Percentiles rank a stretch among this genome's conserved stretches.
phyloP scores from a whole-genome alignment of 176 grass and related monocot species.

The Echinochloa phyllopogon region DNA sequence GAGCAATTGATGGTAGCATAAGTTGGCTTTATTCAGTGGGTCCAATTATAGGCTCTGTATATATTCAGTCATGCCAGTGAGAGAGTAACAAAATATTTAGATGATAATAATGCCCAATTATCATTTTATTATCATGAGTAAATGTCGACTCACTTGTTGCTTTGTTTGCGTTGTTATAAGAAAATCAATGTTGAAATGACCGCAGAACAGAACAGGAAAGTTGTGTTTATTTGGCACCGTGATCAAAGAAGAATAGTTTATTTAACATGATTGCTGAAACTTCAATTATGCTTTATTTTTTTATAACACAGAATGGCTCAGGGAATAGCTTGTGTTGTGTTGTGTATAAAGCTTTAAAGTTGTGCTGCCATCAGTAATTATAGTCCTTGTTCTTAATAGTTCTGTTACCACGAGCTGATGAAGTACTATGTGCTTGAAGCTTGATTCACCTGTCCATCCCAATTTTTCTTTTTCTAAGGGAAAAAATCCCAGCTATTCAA shows the following conservation, averaged over 20 bases:
- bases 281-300: constrained; percentile 7
- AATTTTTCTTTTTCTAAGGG: not conserved
- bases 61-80: not conserved
- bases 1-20: constrained; percentile 30
- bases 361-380: not conserved
- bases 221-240: not conserved
- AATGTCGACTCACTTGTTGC: not conserved
- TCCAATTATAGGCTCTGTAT: not conserved
- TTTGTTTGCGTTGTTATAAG: not conserved
- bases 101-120: not conserved
- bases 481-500: not conserved
- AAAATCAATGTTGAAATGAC: constrained; percentile 6
- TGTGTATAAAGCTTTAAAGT: constrained; percentile 7
- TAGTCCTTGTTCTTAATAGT: not conserved
- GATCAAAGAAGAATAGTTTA: constrained; percentile 8
- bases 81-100: not conserved
- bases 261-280: not conserved
- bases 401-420: not conserved
- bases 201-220: constrained; percentile 27
- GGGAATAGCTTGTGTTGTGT: not conserved
- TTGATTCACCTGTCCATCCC: not conserved
- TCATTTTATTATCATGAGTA: not conserved
- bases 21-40: not conserved
- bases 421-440: not conserved
- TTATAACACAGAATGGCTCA: not conserved